Evolutionary conservation across 768 basidiomycete species (phyloP), one percentile per base, ranked within the genome.

Genomic region (Tephrocybe sp.): DNA sequence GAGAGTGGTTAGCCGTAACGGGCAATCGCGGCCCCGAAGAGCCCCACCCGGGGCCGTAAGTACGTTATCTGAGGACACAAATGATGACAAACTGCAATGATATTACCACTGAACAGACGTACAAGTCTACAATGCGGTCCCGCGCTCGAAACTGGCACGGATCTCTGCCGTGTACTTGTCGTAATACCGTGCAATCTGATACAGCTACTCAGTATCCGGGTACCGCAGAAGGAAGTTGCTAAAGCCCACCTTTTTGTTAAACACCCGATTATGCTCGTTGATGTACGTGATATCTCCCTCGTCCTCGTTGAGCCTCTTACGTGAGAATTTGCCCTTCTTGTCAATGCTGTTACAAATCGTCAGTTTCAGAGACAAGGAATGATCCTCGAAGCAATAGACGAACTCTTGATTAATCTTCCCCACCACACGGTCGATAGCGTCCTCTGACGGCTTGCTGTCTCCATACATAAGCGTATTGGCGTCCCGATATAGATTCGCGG

Each of bases 221-320:
- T 30, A n/a, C 21, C 20, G 38, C 26, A 8, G 40, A 15, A 8
- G 17, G 45, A 41, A 10, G 37, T 32, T 26, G 39, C 25, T 30
- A 26, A 23, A 57, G 37, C 68, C 15, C 23, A 86, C 90, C 87
- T 96, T 97, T 74, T 93, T 94, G 82, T 98, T 97, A 80, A 97
- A 98, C 41, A 97, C 93, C 56, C 93, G 83, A 70, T 98, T 95
- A 69, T 89, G 87, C 70, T 98, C 93, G 77, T 99, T 99, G 81
- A 99, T 99, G 67, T 98, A 99, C 4, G 94, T 98, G 68, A 99
- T 90, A 59, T 98, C 95, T 48, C 91, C 94, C 54, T 95, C 88
- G 45, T 91, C 90, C 62, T 98, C 94, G 74, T 96, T 93, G 67
- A 75, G 81, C 59, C 79, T 78, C 71, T 96, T 96, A 58, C 93